Evolutionary conservation across 306 rosid genomes (phyloP).

Genomic region (Lupinus albus): DNA sequence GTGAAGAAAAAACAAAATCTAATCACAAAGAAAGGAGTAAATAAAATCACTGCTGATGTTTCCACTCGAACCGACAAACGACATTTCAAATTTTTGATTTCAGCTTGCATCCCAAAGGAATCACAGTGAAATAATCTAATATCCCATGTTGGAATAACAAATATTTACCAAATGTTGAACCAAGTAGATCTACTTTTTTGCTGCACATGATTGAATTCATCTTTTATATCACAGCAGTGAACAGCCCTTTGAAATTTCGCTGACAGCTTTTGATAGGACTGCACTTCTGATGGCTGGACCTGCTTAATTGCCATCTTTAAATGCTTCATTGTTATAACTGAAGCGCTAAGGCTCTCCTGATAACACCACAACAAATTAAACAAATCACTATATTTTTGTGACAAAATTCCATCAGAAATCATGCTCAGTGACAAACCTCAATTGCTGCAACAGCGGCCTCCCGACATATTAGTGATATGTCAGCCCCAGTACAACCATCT

Average conservation of each 20-base stretch:
- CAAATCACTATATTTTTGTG: constrained; percentile 33
- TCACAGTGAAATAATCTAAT: constrained; percentile 9
- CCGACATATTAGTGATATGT: constrained; percentile 77
- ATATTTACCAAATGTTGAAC: constrained; percentile 54
- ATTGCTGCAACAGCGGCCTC: constrained; percentile 81
- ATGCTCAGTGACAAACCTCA: constrained; percentile 63
- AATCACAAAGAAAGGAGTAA: constrained; percentile 12
- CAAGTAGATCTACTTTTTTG: constrained; percentile 33
- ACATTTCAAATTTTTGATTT: constrained; percentile 24
- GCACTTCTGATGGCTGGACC: constrained; percentile 66
- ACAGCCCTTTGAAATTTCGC: constrained; percentile 77
- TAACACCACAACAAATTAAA: constrained; percentile 29
- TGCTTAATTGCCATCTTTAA: constrained; percentile 62
- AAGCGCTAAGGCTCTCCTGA: constrained; percentile 72
- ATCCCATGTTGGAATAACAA: constrained; percentile 28
- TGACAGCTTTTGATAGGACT: constrained; percentile 65
- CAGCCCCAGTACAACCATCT: constrained; percentile 83
- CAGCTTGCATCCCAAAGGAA: constrained; percentile 30
- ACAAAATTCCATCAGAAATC: constrained; percentile 20
- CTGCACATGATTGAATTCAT: constrained; percentile 39
- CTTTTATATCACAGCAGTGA: constrained; percentile 46
- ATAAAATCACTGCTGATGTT: constrained; percentile 15
- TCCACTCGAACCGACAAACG: constrained; percentile 1
- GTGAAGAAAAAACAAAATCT: constrained; percentile 18
- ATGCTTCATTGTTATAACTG: constrained; percentile 72